These are phyloP conservation scores for Quaeritorhiza haematococci DNA, from an alignment of 371 early-diverging fungal species.

Conservation along the genomic window DNA sequence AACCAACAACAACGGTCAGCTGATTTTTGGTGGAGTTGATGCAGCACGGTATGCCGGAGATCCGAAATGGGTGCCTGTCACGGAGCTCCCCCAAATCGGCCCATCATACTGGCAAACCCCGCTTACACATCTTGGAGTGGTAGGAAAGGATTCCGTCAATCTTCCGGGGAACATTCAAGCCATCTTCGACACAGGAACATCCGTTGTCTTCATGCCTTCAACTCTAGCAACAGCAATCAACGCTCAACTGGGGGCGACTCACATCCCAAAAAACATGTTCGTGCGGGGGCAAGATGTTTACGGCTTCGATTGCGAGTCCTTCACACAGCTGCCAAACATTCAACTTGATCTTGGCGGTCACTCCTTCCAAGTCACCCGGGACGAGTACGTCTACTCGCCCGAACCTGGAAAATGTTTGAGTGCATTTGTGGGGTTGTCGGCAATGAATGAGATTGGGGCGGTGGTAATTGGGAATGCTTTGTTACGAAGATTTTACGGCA, in stretches of 20 bases:
- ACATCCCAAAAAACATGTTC: background rate
- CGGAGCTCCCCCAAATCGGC: background rate
- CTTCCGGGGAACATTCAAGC: slow-evolving; percentile 4
- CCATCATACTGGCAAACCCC: slow-evolving; percentile 11
- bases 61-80: slow-evolving; percentile 4
- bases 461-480: slow-evolving; percentile 17
- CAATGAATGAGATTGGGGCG: slow-evolving; percentile 1
- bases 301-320: slow-evolving; percentile 2
- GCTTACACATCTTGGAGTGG: slow-evolving; percentile 1
- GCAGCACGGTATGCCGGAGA: slow-evolving; percentile 4
- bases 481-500: slow-evolving; percentile 15
- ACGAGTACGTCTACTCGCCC: slow-evolving; percentile 11
- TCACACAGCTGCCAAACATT: slow-evolving; percentile 5
- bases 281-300: background rate
- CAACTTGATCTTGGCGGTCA: slow-evolving; percentile 4
- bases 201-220: slow-evolving; percentile 11
- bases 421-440: slow-evolving; percentile 16
- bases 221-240: slow-evolving; percentile 5
- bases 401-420: background rate
- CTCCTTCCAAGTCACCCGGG: background rate
- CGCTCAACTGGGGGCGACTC: slow-evolving; percentile 3
- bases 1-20: slow-evolving; percentile 1
- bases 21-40: slow-evolving; percentile 19
- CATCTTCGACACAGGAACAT: slow-evolving; percentile 23
- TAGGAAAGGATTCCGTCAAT: background rate